Evolutionary conservation across 2,329 filamentous ascomycete genomes (phyloP).

Genomic region (Penicillium sp.): DNA sequence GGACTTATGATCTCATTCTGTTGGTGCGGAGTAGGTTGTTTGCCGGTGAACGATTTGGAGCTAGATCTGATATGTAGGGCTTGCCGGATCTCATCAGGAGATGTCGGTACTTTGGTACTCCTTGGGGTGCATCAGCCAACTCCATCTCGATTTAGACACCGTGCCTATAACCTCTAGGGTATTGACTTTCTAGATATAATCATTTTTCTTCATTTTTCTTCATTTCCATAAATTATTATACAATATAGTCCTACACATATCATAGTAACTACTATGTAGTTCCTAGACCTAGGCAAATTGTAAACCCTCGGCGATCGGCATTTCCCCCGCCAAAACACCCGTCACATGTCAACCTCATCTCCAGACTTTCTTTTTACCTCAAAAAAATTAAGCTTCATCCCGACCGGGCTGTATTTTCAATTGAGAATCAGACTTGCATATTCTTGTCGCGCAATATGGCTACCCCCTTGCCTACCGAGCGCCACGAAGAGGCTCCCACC

Average conservation of each 20-base stretch:
- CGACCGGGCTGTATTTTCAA: not conserved
- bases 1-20: not conserved
- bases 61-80: not conserved
- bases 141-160: not conserved
- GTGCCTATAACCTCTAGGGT: not conserved
- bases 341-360: slow-evolving; percentile 24
- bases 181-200: not conserved
- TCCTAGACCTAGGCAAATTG: not conserved
- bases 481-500: not conserved
- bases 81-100: not conserved
- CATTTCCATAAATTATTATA: not conserved
- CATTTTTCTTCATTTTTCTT: not conserved
- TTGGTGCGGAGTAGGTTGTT: not conserved
- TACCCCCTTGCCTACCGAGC: not conserved
- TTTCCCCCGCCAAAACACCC: slow-evolving; percentile 25
- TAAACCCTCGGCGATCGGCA: slow-evolving; percentile 26
- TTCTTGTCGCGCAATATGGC: not conserved
- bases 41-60: not conserved
- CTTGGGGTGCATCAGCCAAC: not conserved
- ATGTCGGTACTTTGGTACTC: not conserved
- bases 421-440: not conserved
- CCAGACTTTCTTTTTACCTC: slow-evolving; percentile 6
- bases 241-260: not conserved
- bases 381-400: not conserved
- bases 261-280: not conserved